Base-by-base conservation (phyloP, 2,329 filamentous ascomycete species). In the Hypoxylon sp. region DNA sequence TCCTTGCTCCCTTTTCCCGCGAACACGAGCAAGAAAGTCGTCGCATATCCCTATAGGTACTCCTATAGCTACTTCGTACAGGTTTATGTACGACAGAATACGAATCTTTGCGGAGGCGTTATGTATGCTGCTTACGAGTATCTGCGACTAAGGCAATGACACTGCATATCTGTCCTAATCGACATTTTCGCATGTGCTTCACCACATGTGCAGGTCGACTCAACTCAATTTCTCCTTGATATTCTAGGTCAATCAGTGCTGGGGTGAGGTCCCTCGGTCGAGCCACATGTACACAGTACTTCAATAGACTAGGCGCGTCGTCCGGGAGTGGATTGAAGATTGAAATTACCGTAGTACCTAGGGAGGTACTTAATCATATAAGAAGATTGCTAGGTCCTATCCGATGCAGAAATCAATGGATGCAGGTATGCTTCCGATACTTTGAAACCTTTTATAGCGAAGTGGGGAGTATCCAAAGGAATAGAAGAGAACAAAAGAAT, bases 11-110 rank as follows among this genome's bases (percentile, higher is more conserved):
- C 36, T 52, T 50, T 63, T 63, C 48, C 43, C 23, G 36, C 23
- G 45, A 66, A 69, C 63, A 69, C 67, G 67, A 69, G 67, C 58
- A 25, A 25, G 59, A 36, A 51, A 43, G 36, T 53, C 19, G 46
- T 56, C 41, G 55, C 61, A 50, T 46, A 61, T 36, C 30, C 53
- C 58, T 32, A 21, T 60, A 45, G 36, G 49, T 23, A 55, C 5
- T 30, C 6, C 28, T 14, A n/a, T 53, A 25, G 9, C 36, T 60
- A 60, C 57, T 45, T 55, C 6, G 19, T 32, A 48, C 55, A 49
- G 56, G 46, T 51, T 50, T 60, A 43, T 46, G 48, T 43, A 43
- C 53, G 52, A 58, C 52, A 21, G 43, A 61, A 68, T 68, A 68
- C 65, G 65, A 68, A 62, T 57, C 46, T n/a, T 28, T 53, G 52